These are phyloP conservation scores for Tripterygium wilfordii DNA, from an alignment of 177 flowering plant species.

Conservation along the genomic window DNA sequence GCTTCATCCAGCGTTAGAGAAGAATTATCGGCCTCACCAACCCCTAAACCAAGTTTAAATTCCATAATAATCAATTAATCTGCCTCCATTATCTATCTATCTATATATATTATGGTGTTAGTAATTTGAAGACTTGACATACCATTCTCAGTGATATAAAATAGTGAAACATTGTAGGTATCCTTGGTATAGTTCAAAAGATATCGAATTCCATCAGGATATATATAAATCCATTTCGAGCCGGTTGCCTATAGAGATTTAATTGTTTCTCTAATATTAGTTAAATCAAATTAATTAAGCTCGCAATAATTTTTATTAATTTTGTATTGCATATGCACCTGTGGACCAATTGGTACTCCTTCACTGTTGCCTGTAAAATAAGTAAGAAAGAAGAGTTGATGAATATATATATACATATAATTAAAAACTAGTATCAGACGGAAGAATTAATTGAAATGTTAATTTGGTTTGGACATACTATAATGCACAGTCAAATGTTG, in stretches of 20 bases:
- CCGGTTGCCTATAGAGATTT: slow-evolving; percentile 10
- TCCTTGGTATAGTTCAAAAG: slow-evolving; percentile 12
- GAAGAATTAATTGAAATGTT: no score
- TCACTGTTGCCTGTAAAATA: not conserved
- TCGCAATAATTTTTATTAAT: not conserved
- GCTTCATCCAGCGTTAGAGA: not conserved
- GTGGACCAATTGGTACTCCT: not conserved
- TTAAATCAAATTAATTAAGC: no score
- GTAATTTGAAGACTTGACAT: not conserved
- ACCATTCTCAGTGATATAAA: slow-evolving; percentile 42
- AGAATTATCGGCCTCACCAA: not conserved
- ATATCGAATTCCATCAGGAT: slow-evolving; percentile 19
- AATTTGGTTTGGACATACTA: no score
- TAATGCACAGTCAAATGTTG: no score
- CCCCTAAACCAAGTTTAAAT: not conserved
- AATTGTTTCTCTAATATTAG: not conserved
- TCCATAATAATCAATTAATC: not conserved
- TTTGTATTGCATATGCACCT: not conserved
- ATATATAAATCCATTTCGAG: slow-evolving; percentile 12
- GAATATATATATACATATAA: not conserved
- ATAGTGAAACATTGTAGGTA: slow-evolving; percentile 22
- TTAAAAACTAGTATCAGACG: not conserved
- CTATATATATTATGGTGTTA: not conserved
- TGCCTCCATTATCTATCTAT: no score
- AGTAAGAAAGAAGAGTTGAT: not conserved